A percentile compares a stretch with the other conserved stretches of the same genome.
phyloP scores from a whole-genome alignment of 768 basidiomycete species.

The Lactifluus volemus region DNA sequence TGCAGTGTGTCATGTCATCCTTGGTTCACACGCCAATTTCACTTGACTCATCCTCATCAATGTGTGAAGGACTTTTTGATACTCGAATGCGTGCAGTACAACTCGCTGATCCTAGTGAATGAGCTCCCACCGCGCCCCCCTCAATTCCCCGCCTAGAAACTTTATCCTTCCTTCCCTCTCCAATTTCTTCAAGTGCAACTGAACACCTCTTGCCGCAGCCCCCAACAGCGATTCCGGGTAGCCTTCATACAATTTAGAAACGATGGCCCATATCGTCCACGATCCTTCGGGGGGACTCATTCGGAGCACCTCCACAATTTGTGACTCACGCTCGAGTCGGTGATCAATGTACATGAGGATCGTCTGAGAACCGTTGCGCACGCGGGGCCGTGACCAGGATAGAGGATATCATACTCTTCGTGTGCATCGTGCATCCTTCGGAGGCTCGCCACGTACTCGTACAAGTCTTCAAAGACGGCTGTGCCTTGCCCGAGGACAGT shows the following conservation, averaged over 20 bases:
- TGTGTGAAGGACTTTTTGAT: too few species aligned
- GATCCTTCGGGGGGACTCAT: conserved; percentile 25
- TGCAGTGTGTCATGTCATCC: too few species aligned
- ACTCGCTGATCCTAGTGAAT: neutral
- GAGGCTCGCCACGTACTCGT: conserved; percentile 58
- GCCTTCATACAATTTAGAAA: conserved; percentile 55
- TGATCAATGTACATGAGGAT: conserved; percentile 73
- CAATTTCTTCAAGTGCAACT: conserved; percentile 68
- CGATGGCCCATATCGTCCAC: conserved; percentile 62
- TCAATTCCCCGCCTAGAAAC: conserved; percentile 42
- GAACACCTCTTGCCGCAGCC: conserved; percentile 60
- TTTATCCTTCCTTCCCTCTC: conserved; percentile 52
- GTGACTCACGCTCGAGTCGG: conserved; percentile 68
- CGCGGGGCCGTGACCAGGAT: conserved; percentile 83
- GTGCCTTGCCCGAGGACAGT: conserved; percentile 88
- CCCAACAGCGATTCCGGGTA: conserved; percentile 67
- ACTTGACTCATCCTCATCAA: too few species aligned
- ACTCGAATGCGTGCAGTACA: too few species aligned
- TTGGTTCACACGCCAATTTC: too few species aligned
- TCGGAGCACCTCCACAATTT: conserved; percentile 53
- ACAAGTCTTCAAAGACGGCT: conserved; percentile 79
- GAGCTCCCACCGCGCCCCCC: conserved; percentile 41
- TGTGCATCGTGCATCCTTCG: conserved; percentile 37
- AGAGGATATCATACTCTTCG: conserved; percentile 42
- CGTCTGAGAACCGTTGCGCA: conserved; percentile 48